A percentile compares a stretch with the other conserved stretches of the same genome.
phyloP scores from a whole-genome alignment of 352 stramenopile species.

The Phytopythium sindhum region DNA sequence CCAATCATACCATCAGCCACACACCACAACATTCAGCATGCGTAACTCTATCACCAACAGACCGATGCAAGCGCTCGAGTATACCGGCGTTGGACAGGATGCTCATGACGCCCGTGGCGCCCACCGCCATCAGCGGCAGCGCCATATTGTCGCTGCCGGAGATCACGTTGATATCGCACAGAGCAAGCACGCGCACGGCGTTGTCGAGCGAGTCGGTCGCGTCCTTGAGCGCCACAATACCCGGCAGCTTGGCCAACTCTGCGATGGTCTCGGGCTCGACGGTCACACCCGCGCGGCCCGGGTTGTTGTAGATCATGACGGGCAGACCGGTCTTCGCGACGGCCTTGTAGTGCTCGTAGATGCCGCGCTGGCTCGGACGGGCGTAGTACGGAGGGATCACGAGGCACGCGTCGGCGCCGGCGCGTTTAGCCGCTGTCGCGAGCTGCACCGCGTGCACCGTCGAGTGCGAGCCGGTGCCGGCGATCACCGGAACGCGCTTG shows the following conservation, averaged over 20 bases:
- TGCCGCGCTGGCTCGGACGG: conserved; percentile 92
- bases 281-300: conserved; percentile 92
- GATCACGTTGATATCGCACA: conserved; percentile 86
- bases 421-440: conserved; percentile 80
- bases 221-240: conserved; percentile 96
- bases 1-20: no score
- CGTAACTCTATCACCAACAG: background rate
- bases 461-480: conserved; percentile 93
- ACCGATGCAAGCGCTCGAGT: conserved; percentile 5
- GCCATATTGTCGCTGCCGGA: conserved; percentile 86
- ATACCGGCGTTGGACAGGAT: conserved; percentile 82
- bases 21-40: background rate
- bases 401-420: conserved; percentile 91
- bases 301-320: conserved; percentile 96
- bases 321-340: conserved; percentile 81
- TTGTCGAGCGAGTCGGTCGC: conserved; percentile 89
- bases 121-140: conserved; percentile 80
- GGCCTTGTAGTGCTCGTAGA: conserved; percentile 92
- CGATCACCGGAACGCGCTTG: conserved; percentile 90
- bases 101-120: conserved; percentile 84
- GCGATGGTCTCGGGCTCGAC: conserved; percentile 91
- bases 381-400: conserved; percentile 97
- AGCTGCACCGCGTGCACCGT: conserved; percentile 67
- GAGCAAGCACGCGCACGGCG: conserved; percentile 72
- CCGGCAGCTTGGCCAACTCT: conserved; percentile 85